Evolutionary conservation across 192 early-diverging fungal species (phyloP), one percentile per base, ranked within the genome.

Genomic region (Backusella psychrophila): DNA sequence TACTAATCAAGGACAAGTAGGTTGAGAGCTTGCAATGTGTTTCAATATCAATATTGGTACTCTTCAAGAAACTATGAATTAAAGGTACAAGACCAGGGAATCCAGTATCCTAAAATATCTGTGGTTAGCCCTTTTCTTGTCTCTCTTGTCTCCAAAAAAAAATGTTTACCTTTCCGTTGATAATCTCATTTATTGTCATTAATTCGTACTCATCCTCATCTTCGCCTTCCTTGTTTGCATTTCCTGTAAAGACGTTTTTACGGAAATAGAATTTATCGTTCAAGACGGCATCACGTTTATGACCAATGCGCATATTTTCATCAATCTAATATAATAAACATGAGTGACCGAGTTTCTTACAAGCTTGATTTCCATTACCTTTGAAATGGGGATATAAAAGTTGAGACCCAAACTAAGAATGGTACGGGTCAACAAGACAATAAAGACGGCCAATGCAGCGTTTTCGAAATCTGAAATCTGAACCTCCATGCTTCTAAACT

Each of bases 401-500:
- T 98, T 97, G 74, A 97, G 88, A 71, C 93, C 89, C 79, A 94
- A 97, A 72, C 91, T 90, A 42, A 97, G 85, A 66, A 99, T 91
- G 12, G 93, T 93, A 23, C 97, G 87, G 6, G 96, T 93, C 71
- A 98, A 87, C 14, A 99, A 87, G 21, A 97, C 95, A 74, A 96
- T 92, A 82, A 99, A 99, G 38, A 97, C 90, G 1, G 96, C 87
- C 81, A 94, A 97, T 19, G 98, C 98, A 0, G 98, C 95, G 75
- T 99, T 99, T 77, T 97, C 98, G 82, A 95, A 95, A 73, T 99
- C 98, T 0, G 95, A 97, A 23, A 98, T 77, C 84, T 99, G 98
- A 71, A 98, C 89, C 81, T 99, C 98, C 91, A 97, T 94, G 42
- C 94, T 93, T 39, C 98, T 88, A 86, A 99, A 99, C 84, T 99